Evolutionary conservation across 352 stramenopile species (phyloP).

Genomic region (Phytophthora cactorum): DNA sequence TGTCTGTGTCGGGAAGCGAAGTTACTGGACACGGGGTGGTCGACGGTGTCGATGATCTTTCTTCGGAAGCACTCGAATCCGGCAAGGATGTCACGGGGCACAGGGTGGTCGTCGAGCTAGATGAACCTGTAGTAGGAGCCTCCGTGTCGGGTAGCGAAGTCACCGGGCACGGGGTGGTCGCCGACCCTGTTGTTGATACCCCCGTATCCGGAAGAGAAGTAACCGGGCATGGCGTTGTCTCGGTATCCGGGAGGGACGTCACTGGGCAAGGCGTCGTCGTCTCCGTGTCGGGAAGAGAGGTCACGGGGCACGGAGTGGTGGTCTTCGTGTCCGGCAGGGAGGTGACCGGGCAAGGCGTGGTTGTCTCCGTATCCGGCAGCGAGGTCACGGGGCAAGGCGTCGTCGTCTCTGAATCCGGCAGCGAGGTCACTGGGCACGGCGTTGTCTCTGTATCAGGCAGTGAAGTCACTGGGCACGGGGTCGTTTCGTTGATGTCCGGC

Average conservation of each 20-base stretch:
- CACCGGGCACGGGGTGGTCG: constrained; percentile 20
- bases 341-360: not conserved
- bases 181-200: constrained; percentile 19
- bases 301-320: constrained; percentile 4
- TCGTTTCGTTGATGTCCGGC: constrained; percentile 16
- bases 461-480: constrained; percentile 21
- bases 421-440: constrained; percentile 15
- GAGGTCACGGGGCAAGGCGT: not conserved
- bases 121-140: too few relatives aligned
- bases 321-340: constrained; percentile 9
- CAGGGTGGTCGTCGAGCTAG: not conserved
- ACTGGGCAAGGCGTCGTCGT: not conserved
- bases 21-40: constrained; percentile 17
- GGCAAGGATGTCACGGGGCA: not conserved
- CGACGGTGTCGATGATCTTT: not conserved
- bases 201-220: constrained; percentile 3
- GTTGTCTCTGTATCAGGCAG: constrained; percentile 18
- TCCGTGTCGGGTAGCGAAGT: constrained; percentile 30
- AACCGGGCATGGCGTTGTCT: not conserved
- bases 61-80: not conserved
- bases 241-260: constrained; percentile 10
- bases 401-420: constrained; percentile 9
- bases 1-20: constrained; percentile 9
- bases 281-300: not conserved
- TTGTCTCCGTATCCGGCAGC: too few relatives aligned